Evolutionary conservation across 2,329 filamentous ascomycete genomes (phyloP), one percentile per base, ranked within the genome.

Genomic region (Magnaporthiopsis rhizophila): DNA sequence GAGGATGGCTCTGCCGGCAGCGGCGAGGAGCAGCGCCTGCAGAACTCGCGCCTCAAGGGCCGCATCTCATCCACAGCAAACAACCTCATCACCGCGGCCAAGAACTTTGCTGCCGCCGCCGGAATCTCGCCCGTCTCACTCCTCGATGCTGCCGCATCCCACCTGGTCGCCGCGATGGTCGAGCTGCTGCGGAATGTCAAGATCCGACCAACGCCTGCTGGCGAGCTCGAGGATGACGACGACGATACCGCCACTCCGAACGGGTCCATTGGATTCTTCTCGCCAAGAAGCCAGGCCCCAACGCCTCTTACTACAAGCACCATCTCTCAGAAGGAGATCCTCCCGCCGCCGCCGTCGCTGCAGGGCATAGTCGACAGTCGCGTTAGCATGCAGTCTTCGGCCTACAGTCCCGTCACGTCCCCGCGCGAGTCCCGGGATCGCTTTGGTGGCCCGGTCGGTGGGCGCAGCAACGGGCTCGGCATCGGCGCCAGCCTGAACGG

Each of bases 51-150:
- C 74, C 82, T 96, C 66, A 96, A 91, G 76, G 84, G 86, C 62
- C 89, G 89, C 65, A 89, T 98, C 3, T 96, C 92, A n/a, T 89
- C 89, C 2, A 96, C 94, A 1, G 93, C 95, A 61, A 98, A 98
- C 80, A 95, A 94, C 72, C 81, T 99, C 65, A 97, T 98, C 71
- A 98, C 94, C 2, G 92, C 94, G 1, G 89, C 91, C 45, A 97
- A 96, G 79, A 97, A 97, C 72, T 97, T 95, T 74, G 89, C 90
- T 45, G 84, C 86, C 13, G 88, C 92, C 0, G 87, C 86, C 26
- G 95, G 95, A 36, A 84, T 99, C 38, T 94, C 92, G 1, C 95
- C 95, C 0, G 89, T 99, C n/a, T 96, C 92, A 7, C 79, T 99
- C 3, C 81, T 99, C 28, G 95, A 99, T 74, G 95, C 94, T 3